Base-by-base conservation (phyloP, 1,284 basidiomycete genomes). In the Moesziomyces parantarcticus region DNA sequence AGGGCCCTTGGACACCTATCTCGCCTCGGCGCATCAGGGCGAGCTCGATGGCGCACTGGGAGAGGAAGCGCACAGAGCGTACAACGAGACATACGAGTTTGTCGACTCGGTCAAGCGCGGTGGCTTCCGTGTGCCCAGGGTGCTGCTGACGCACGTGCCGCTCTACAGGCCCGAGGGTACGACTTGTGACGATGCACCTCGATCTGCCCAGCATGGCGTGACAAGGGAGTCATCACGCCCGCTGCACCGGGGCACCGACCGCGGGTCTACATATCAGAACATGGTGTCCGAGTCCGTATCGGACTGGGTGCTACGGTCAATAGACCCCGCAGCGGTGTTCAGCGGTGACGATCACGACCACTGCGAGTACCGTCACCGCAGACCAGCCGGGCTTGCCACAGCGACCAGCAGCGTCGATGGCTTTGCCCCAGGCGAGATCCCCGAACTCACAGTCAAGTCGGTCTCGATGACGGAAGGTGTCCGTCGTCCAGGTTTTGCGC, bases 341-440 rank as follows among this genome's bases (percentile, higher is more conserved):
- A 75, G 73, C 42, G 79, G 79, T 13, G 78, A 81, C 26, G 77
- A 81, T 45, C 79, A 81, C 54, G 77, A 81, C 43, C 78, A 81
- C 44, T 81, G 79, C 58, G 77, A 81, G 39, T 57, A 63, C 25
- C 54, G 74, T 3, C 79, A 81, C 52, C n/a, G 47, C n/a, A 44
- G 63, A 42, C 18, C 20, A 18, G 18, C 8, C 11, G 57, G 22
- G 36, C 46, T 23, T 14, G 25, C 45, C 3, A 25, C 47, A 1
- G 8, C 21, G 1, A 0, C 39, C 3, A 20, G 41, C 9, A 21
- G 23, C 1, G 74, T 65, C 0, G 45, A 60, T 21, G 74, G 67
- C 6, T 78, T 78, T 41, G 29, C 40, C 5, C 16, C 44, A 1
- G 47, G 54, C 20, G 60, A 75, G 40, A 50, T 71, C 2, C 76